phyloP scores from a whole-genome alignment of 108 stramenopile species.

The Cyclotella choctawhatcheeana region DNA sequence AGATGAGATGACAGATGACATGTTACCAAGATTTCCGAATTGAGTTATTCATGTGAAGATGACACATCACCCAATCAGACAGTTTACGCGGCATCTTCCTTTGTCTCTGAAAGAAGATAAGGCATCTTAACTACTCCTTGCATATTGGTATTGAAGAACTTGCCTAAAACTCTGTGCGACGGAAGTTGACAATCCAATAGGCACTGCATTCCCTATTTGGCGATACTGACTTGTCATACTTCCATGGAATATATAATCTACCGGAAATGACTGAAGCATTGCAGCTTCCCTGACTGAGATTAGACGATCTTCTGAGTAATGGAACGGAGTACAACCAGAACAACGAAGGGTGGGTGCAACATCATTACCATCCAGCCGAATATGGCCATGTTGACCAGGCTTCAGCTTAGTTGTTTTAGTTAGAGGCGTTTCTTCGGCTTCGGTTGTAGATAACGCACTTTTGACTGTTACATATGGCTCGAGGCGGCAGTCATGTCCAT shows the following conservation, averaged over 20 bases:
- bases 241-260: constrained; percentile 53
- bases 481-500: constrained; percentile 41
- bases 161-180: constrained; percentile 48
- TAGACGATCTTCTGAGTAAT: constrained; percentile 47
- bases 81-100: too few species aligned
- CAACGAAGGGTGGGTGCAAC: constrained; percentile 59
- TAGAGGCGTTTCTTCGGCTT: constrained; percentile 42
- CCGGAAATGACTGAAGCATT: constrained; percentile 60
- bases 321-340: constrained; percentile 46
- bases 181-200: constrained; percentile 54
- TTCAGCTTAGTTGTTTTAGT: constrained; percentile 11
- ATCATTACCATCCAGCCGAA: constrained; percentile 22
- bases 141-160: too few species aligned
- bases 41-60: too few species aligned
- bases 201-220: constrained; percentile 72
- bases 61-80: too few species aligned
- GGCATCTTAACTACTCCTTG: too few species aligned
- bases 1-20: too few species aligned
- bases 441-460: constrained; percentile 56
- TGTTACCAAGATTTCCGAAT: too few species aligned
- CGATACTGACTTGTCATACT: constrained; percentile 25
- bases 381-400: constrained; percentile 23
- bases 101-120: too few species aligned
- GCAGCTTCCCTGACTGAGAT: constrained; percentile 60
- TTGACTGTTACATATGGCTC: constrained; percentile 35